These are phyloP conservation scores for Erodium maritimum DNA, from an alignment of 345 rosid species.

Conservation along the genomic window DNA sequence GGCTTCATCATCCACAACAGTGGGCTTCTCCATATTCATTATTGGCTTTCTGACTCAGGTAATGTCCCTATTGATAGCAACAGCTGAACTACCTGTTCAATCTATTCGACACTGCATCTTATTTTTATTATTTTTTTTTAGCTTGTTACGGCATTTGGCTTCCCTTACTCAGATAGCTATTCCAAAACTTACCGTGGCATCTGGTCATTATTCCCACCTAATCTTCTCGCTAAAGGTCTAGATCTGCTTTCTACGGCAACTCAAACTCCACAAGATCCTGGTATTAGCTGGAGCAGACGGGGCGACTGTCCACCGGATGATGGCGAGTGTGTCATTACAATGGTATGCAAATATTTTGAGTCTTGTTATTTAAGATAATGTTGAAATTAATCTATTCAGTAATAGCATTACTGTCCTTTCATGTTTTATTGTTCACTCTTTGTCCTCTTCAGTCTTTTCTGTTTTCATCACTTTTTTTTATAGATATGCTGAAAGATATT, in stretches of 20 bases:
- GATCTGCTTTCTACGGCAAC: slow-evolving; percentile 53
- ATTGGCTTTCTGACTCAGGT: slow-evolving; percentile 76
- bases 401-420: no score
- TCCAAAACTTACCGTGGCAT: slow-evolving; percentile 21
- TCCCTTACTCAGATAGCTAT: slow-evolving; percentile 33
- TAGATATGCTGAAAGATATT: no score
- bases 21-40: slow-evolving; percentile 65
- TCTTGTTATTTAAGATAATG: background rate
- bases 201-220: slow-evolving; percentile 95
- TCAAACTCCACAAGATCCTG: slow-evolving; percentile 49
- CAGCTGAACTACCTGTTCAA: background rate
- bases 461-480: no score
- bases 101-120: background rate
- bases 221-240: slow-evolving; percentile 61
- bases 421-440: no score
- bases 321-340: slow-evolving; percentile 46
- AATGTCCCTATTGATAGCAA: slow-evolving; percentile 10
- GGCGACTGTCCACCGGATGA: slow-evolving; percentile 40
- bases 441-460: no score
- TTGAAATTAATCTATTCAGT: no score
- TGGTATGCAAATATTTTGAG: slow-evolving; percentile 25
- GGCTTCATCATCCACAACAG: slow-evolving; percentile 65
- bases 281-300: slow-evolving; percentile 72
- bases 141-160: slow-evolving; percentile 47
- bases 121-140: slow-evolving; percentile 18